Conservation (phyloP, 495 filamentous ascomycete genomes). For the Thermothielavioides terrestris region DNA sequence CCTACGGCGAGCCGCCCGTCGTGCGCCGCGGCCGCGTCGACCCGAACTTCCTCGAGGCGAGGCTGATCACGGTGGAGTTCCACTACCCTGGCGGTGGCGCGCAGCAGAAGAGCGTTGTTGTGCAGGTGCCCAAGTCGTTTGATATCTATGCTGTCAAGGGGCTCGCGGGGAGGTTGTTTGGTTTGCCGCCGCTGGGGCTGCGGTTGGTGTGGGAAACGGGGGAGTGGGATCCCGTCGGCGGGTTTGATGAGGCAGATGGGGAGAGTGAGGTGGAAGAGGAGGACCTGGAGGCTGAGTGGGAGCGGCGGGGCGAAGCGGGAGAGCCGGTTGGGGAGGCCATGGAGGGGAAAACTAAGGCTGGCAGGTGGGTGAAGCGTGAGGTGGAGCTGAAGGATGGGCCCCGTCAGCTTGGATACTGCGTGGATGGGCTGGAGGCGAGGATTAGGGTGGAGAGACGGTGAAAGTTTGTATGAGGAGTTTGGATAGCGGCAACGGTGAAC, state of each 20-base stretch:
- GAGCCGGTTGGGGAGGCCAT: conserved; percentile 2
- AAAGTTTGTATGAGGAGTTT: background rate
- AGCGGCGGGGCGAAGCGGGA: conserved; percentile 9
- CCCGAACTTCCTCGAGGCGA: conserved; percentile 61
- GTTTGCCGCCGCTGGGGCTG: conserved; percentile 51
- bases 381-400: conserved; percentile 76
- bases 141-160: conserved; percentile 76
- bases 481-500: background rate
- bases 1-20: conserved; percentile 59
- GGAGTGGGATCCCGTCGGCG: conserved; percentile 69
- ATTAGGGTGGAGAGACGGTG: conserved; percentile 55
- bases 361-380: conserved; percentile 61
- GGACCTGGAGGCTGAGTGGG: conserved; percentile 20
- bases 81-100: conserved; percentile 15
- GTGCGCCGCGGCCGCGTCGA: conserved; percentile 45
- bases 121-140: conserved; percentile 64
- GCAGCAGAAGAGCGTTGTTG: conserved; percentile 18
- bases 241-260: conserved; percentile 52
- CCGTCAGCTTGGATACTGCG: conserved; percentile 69
- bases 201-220: conserved; percentile 73
- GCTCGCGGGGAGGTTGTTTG: conserved; percentile 63
- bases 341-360: conserved; percentile 21
- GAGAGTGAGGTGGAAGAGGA: conserved; percentile 50
- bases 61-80: conserved; percentile 61
- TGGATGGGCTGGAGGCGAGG: conserved; percentile 59